A percentile compares a stretch with the other conserved stretches of the same genome.
phyloP scores from a whole-genome alignment of 2,329 filamentous ascomycete genomes.

The Neodidymelliopsis sp. region DNA sequence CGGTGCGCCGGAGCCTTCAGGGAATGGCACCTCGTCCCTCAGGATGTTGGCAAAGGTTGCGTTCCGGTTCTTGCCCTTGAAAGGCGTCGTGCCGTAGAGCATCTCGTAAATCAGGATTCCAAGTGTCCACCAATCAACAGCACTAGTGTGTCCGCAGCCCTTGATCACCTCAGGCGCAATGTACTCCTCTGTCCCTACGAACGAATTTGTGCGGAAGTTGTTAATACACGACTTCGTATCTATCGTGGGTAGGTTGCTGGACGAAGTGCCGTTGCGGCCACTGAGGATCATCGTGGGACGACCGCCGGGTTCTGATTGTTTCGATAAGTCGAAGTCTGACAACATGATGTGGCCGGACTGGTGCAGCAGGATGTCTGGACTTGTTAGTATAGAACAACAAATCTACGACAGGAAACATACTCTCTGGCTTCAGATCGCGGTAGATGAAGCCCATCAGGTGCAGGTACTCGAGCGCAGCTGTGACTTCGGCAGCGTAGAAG shows the following conservation, averaged over 20 bases:
- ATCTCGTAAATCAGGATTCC: constrained; percentile 99
- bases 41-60: constrained; percentile 98
- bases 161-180: constrained; percentile 99
- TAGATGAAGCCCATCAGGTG: constrained; percentile 99
- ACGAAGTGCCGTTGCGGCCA: constrained; percentile 81
- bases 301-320: constrained; percentile 94
- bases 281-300: constrained; percentile 94
- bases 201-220: constrained; percentile 97
- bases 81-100: constrained; percentile 97
- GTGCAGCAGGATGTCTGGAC: constrained; percentile 88
- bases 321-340: constrained; percentile 97
- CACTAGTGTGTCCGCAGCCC: constrained; percentile 96
- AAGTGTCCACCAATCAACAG: constrained; percentile 99
- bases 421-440: constrained; percentile 94
- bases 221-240: constrained; percentile 98
- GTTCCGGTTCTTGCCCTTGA: constrained; percentile 99
- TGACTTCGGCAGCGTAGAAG: constrained; percentile 98
- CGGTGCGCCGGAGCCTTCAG: constrained; percentile 82
- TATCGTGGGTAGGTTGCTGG: constrained; percentile 90
- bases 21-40: constrained; percentile 93
- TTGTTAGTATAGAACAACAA: constrained; percentile 46
- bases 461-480: constrained; percentile 92
- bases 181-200: constrained; percentile 98
- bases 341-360: constrained; percentile 99
- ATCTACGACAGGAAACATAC: constrained; percentile 62